Base-by-base conservation (phyloP, 495 filamentous ascomycete species). In the Hypoxylon crocopeplum region DNA sequence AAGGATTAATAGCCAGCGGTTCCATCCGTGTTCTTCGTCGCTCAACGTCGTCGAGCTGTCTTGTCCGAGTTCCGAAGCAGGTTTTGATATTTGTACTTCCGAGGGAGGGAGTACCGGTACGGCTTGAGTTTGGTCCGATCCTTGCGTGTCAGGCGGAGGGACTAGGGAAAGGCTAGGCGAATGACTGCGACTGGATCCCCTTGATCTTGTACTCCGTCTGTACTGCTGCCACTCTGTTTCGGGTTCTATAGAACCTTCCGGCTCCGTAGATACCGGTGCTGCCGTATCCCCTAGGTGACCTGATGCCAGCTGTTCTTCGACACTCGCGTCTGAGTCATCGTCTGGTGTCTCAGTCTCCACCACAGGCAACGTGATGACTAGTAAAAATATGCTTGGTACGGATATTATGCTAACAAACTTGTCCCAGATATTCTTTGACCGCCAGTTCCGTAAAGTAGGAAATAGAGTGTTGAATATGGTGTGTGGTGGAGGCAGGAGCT, bases 291-390 rank as follows among this genome's bases (percentile, higher is more conserved):
- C 72, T 12, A 61, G 7, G n/a, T 70, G 64, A 11, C 65, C 67
- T 8, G 61, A 51, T 1, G 53, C 8, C 0, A 61, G 39, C 40
- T 55, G 64, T 27, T 77, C 72, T 2, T 69, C 66, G 8, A 73
- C 21, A 8, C 71, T 73, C 13, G 73, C 72, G n/a, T 85, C 81
- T 1, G 79, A 72, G 2, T 82, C 75, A 24, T 80, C 79, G 8
- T 82, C 77, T 7, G 80, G 72, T 32, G 59, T 39, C 25, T 83
- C 82, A 0, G 69, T 72, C 51, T 98, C 92, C 7, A 97, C 86
- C 0, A 98, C 92, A 2, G 95, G 95, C n/a, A 99, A 69, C 0
- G 95, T 98, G 27, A 94, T 86, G 0, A 92, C 92, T 8, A 99
- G 80, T 4, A 97, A 77, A 47, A 99, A 92, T 22, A 98, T 89